These are phyloP conservation scores for Haematococcus lacustris DNA, from an alignment of 139 green algal genomes.

Conservation along the genomic window DNA sequence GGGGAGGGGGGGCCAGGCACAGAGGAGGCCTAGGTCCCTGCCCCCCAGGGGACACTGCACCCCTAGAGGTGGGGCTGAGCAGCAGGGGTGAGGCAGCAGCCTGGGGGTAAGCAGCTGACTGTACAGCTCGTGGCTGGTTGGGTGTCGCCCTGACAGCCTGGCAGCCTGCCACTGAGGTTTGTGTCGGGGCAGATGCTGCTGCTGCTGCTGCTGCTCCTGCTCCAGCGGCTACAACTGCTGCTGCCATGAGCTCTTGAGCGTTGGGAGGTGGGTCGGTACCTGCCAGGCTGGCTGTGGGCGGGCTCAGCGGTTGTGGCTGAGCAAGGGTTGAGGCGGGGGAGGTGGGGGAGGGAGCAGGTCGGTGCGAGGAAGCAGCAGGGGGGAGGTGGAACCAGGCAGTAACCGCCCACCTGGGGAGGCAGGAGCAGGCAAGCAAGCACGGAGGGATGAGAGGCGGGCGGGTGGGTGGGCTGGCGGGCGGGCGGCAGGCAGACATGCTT, in stretches of 20 bases:
- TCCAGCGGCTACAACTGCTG: neutral
- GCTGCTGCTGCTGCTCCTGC: constrained; percentile 2
- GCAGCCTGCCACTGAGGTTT: neutral
- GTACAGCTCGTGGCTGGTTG: neutral
- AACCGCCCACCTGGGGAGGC: constrained; percentile 37
- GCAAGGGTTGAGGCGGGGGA: neutral
- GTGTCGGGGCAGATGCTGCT: neutral
- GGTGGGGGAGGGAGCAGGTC: neutral
- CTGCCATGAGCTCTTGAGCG: neutral
- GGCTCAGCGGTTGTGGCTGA: neutral
- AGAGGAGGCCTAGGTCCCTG: too few species aligned
- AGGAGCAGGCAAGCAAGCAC: neutral
- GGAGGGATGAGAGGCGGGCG: neutral
- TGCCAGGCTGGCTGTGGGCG: neutral
- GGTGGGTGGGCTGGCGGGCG: neutral
- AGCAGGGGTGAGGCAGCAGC: too few species aligned
- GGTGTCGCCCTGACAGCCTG: neutral
- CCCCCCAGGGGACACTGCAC: too few species aligned
- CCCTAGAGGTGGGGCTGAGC: too few species aligned
- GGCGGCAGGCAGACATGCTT: neutral
- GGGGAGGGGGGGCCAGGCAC: too few species aligned
- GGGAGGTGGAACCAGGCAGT: constrained; percentile 55
- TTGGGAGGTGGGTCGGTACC: neutral
- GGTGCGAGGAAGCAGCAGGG: neutral
- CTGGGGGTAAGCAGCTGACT: too few species aligned